A percentile compares a stretch with the other conserved stretches of the same genome.
Conservation (phyloP, 331 rosid species). For the Ulmus americana region DNA sequence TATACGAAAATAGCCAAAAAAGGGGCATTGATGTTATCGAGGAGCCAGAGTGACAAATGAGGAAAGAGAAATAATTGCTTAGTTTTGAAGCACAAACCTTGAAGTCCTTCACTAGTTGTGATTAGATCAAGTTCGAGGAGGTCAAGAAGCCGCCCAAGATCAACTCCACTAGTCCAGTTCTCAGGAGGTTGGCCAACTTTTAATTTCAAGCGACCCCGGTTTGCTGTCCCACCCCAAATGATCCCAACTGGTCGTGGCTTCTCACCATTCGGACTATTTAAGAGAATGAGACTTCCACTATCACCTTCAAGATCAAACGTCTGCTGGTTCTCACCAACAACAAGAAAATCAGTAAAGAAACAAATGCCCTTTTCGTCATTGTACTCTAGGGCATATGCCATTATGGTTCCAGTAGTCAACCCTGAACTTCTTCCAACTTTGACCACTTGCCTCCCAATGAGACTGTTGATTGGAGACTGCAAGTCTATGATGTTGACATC, state of each 20-base stretch:
- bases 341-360: slow-evolving; percentile 97
- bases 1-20: neutral
- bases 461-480: slow-evolving; percentile 87
- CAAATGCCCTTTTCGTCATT: slow-evolving; percentile 96
- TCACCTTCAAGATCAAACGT: slow-evolving; percentile 99
- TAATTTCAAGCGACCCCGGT: slow-evolving; percentile 84
- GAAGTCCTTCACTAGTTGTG: slow-evolving; percentile 66
- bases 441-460: slow-evolving; percentile 82
- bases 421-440: slow-evolving; percentile 99
- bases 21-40: neutral
- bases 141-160: slow-evolving; percentile 93
- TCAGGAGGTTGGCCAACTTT: slow-evolving; percentile 85
- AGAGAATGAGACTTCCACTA: slow-evolving; percentile 94
- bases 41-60: neutral
- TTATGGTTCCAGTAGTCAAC: slow-evolving; percentile 82
- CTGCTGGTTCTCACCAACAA: slow-evolving; percentile 95
- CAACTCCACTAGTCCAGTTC: slow-evolving; percentile 99
- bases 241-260: slow-evolving; percentile 88
- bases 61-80: neutral
- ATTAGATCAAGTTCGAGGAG: slow-evolving; percentile 91
- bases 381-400: slow-evolving; percentile 94
- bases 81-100: slow-evolving; percentile 54
- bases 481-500: slow-evolving; percentile 79
- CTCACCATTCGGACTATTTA: slow-evolving; percentile 67
- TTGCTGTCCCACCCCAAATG: slow-evolving; percentile 99